Conservation (phyloP, 2,329 filamentous ascomycete species). For the Pezicula neosporulosa region DNA sequence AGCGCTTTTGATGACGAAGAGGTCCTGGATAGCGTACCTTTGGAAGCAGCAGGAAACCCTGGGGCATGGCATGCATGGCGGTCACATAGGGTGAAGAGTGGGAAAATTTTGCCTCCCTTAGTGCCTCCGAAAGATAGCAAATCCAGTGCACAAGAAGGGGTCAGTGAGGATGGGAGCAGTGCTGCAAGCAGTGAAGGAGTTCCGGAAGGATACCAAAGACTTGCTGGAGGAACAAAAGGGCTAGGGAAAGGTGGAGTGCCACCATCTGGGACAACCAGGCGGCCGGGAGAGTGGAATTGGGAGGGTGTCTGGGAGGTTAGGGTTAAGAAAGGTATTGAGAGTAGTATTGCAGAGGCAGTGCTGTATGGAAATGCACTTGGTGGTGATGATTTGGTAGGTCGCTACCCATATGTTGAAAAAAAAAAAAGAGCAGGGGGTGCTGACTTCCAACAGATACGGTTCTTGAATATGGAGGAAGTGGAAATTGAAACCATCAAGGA, state of each 20-base stretch:
- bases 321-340: constrained; percentile 73
- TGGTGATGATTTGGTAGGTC: constrained; percentile 69
- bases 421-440: background rate
- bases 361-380: constrained; percentile 65
- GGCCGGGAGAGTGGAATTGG: constrained; percentile 93
- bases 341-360: constrained; percentile 74
- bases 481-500: constrained; percentile 56
- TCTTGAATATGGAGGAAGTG: constrained; percentile 58
- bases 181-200: constrained; percentile 1
- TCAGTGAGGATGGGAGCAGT: constrained; percentile 11
- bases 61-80: constrained; percentile 95
- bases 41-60: constrained; percentile 82
- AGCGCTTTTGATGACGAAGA: constrained; percentile 75
- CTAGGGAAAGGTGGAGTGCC: background rate
- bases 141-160: constrained; percentile 8
- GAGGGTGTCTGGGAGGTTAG: constrained; percentile 94
- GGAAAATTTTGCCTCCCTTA: constrained; percentile 32
- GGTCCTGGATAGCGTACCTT: constrained; percentile 73
- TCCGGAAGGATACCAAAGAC: constrained; percentile 13
- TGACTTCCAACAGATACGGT: constrained; percentile 53
- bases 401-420: too few species aligned
- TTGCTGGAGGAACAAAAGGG: constrained; percentile 12
- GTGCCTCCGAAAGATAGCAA: constrained; percentile 7
- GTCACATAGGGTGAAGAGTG: constrained; percentile 56
- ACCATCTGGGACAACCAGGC: constrained; percentile 29